Evolutionary conservation across 768 basidiomycete species (phyloP).

Genomic region (Pilatotrama ljubarskyi): DNA sequence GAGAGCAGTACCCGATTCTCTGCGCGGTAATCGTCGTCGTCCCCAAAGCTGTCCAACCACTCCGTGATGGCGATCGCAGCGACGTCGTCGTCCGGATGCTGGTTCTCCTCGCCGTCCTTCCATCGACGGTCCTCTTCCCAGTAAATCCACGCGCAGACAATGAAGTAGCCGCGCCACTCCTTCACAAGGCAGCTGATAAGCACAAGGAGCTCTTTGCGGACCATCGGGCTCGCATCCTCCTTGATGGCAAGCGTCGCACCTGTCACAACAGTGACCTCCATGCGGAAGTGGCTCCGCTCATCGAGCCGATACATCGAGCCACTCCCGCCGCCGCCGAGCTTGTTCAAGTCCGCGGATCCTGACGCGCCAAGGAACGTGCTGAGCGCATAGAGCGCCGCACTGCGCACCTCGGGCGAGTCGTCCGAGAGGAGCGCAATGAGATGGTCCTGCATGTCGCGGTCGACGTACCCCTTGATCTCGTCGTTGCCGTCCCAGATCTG

Average conservation of each 20-base stretch:
- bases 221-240: conserved; percentile 96
- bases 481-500: conserved; percentile 95
- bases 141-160: conserved; percentile 95
- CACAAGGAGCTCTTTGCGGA: conserved; percentile 89
- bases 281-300: conserved; percentile 76
- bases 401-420: conserved; percentile 90
- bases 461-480: conserved; percentile 83
- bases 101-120: conserved; percentile 37
- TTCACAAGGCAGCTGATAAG: conserved; percentile 91
- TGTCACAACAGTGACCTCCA: conserved; percentile 92
- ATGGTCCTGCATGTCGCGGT: conserved; percentile 80
- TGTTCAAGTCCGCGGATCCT: conserved; percentile 65
- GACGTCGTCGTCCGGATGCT: conserved; percentile 65
- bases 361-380: conserved; percentile 92
- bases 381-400: conserved; percentile 87
- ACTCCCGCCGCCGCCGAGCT: conserved; percentile 80
- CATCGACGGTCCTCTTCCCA: conserved; percentile 87
- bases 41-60: conserved; percentile 73
- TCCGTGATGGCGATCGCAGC: conserved; percentile 71
- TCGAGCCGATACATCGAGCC: conserved; percentile 77
- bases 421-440: conserved; percentile 78
- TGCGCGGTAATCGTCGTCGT: conserved; percentile 64
- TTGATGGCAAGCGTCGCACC: conserved; percentile 86
- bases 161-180: conserved; percentile 96
- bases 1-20: conserved; percentile 83